phyloP scores from a whole-genome alignment of 106 monocot genomes.

The Iris macrosiphon region DNA sequence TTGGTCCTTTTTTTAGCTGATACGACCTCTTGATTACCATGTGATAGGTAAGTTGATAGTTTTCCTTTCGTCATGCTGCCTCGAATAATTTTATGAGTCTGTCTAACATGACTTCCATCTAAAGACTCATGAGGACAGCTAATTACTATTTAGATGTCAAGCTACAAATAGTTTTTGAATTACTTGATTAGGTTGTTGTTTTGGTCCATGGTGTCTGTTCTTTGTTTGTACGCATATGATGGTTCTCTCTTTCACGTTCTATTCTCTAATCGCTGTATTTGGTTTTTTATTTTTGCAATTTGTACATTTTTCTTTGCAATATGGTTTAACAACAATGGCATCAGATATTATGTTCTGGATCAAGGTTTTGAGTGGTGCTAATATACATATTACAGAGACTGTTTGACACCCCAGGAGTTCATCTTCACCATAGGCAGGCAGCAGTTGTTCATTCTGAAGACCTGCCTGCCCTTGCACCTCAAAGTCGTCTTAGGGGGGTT shows the following conservation, averaged over 20 bases:
- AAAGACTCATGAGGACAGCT: too few species aligned
- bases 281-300: background rate
- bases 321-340: background rate
- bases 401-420: conserved; percentile 93
- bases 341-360: too few species aligned
- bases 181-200: too few species aligned
- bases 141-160: too few species aligned
- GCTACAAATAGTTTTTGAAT: too few species aligned
- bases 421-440: conserved; percentile 94
- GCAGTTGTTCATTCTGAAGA: conserved; percentile 94
- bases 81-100: too few species aligned
- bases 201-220: background rate
- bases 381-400: conserved; percentile 46
- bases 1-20: too few species aligned
- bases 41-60: too few species aligned
- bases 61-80: too few species aligned
- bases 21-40: too few species aligned
- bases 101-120: too few species aligned
- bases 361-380: background rate
- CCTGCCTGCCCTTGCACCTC: conserved; percentile 84
- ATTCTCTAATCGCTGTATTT: background rate
- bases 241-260: background rate
- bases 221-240: background rate
- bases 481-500: conserved; percentile 68
- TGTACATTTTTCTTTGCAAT: background rate